Conservation (phyloP, 2,329 filamentous ascomycete species). For the Hymenoscyphus fructigenus region DNA sequence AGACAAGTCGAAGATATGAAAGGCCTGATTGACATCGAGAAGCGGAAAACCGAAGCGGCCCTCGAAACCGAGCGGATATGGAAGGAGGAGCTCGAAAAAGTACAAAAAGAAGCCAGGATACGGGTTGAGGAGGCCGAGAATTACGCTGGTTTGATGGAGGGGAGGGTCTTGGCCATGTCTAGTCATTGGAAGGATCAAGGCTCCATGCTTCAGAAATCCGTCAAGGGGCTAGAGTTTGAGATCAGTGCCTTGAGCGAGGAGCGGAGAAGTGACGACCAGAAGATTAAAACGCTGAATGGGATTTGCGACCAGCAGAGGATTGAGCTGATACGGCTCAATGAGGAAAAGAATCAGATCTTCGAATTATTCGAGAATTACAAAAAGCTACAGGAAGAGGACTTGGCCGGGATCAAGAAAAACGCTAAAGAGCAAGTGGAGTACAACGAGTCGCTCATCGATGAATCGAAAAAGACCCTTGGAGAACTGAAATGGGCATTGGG, state of each 20-base stretch:
- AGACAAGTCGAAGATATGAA: slow-evolving; percentile 71
- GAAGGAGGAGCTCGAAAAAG: slow-evolving; percentile 64
- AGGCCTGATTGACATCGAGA: slow-evolving; percentile 62
- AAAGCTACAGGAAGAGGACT: slow-evolving; percentile 57
- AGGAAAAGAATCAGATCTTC: slow-evolving; percentile 62
- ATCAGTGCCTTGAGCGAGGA: slow-evolving; percentile 56
- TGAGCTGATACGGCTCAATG: slow-evolving; percentile 60
- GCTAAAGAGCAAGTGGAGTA: slow-evolving; percentile 59
- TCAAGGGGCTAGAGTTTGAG: slow-evolving; percentile 51
- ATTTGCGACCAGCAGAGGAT: slow-evolving; percentile 72
- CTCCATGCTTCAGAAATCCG: slow-evolving; percentile 55
- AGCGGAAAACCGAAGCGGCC: slow-evolving; percentile 58
- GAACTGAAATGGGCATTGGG: slow-evolving; percentile 73
- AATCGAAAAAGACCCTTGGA: slow-evolving; percentile 59
- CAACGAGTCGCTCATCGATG: slow-evolving; percentile 57
- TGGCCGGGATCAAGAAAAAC: slow-evolving; percentile 58
- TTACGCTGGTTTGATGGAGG: slow-evolving; percentile 66
- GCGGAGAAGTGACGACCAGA: slow-evolving; percentile 59
- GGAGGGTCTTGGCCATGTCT: slow-evolving; percentile 66
- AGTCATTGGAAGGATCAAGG: slow-evolving; percentile 67
- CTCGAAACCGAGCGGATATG: slow-evolving; percentile 59
- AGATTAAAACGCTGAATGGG: slow-evolving; percentile 63
- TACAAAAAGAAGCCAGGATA: slow-evolving; percentile 56
- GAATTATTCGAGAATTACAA: slow-evolving; percentile 65
- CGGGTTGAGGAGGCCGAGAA: slow-evolving; percentile 66